These are phyloP conservation scores for Porpolomopsis calyptriformis DNA, from an alignment of 768 basidiomycete genomes.

Conservation along the genomic window DNA sequence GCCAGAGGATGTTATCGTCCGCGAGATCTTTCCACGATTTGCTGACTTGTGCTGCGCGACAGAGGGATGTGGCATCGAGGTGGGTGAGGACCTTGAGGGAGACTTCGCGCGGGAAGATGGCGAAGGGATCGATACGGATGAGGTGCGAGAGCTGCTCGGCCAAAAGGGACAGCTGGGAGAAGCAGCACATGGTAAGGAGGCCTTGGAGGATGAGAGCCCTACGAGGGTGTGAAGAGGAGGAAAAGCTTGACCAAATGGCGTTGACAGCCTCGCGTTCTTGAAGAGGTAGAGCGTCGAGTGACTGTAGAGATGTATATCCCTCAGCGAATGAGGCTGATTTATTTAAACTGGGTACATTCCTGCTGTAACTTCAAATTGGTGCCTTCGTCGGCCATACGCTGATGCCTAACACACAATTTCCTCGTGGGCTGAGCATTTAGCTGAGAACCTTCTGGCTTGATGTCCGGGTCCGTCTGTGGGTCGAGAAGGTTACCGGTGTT, in stretches of 20 bases:
- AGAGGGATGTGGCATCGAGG: slow-evolving; percentile 87
- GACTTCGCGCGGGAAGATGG: slow-evolving; percentile 83
- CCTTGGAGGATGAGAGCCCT: slow-evolving; percentile 93
- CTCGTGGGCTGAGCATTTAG: slow-evolving; percentile 29
- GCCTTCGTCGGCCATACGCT: slow-evolving; percentile 94
- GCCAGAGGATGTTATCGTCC: slow-evolving; percentile 94
- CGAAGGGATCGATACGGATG: slow-evolving; percentile 93
- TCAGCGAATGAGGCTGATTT: too few relatives aligned
- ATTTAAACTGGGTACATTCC: too few relatives aligned
- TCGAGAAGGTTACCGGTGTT: slow-evolving; percentile 8
- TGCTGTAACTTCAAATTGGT: slow-evolving; percentile 86
- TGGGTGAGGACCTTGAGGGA: slow-evolving; percentile 76
- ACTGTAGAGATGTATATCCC: too few relatives aligned
- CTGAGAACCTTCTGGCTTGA: slow-evolving; percentile 26
- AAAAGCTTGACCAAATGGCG: slow-evolving; percentile 93
- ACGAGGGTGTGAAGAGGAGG: slow-evolving; percentile 82
- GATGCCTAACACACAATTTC: slow-evolving; percentile 87
- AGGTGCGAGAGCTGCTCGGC: slow-evolving; percentile 85
- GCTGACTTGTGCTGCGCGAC: slow-evolving; percentile 86
- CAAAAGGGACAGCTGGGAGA: slow-evolving; percentile 93
- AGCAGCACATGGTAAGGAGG: slow-evolving; percentile 98
- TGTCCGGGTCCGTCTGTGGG: slow-evolving; percentile 7
- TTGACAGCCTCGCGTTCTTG: slow-evolving; percentile 83
- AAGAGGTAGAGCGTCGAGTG: slow-evolving; percentile 79
- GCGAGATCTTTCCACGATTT: slow-evolving; percentile 79